Percentiles rank a stretch among this genome's conserved stretches.
Conservation (phyloP, 164 flowering plant genomes). For the Magnolia kwangsiensis region DNA sequence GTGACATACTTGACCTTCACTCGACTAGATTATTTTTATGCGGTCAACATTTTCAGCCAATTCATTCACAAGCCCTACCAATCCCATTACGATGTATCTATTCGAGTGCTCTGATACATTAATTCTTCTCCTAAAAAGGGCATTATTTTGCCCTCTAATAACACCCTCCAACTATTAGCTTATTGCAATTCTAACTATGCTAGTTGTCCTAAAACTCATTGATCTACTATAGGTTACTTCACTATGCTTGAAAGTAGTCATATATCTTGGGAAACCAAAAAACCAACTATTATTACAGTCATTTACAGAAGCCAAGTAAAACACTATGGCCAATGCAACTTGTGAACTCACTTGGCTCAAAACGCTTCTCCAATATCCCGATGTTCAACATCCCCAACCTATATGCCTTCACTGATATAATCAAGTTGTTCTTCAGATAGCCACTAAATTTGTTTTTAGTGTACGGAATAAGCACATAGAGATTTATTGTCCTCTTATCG, state of each 20-base stretch:
- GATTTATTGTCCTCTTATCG: neutral
- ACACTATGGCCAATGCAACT: neutral
- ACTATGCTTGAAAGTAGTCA: neutral
- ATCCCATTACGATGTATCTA: too few species aligned
- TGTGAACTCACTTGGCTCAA: neutral
- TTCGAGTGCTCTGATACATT: too few species aligned
- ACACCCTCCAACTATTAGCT: too few species aligned
- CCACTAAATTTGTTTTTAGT: neutral
- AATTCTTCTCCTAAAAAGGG: neutral
- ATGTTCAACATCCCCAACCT: neutral
- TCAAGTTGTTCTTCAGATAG: neutral
- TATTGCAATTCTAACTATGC: neutral
- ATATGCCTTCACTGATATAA: neutral
- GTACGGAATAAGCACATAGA: neutral
- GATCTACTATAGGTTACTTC: neutral
- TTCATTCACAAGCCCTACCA: too few species aligned
- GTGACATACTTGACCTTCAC: too few species aligned
- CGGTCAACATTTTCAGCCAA: too few species aligned
- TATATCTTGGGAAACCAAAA: neutral
- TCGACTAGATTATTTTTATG: too few species aligned
- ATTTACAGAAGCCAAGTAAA: neutral
- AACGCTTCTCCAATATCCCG: neutral
- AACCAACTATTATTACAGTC: neutral
- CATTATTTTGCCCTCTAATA: neutral
- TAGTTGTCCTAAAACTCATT: neutral